A percentile compares a stretch with the other conserved stretches of the same genome.
phyloP scores from a whole-genome alignment of 2,329 filamentous ascomycete species.

The Aspergillus fijiensis region DNA sequence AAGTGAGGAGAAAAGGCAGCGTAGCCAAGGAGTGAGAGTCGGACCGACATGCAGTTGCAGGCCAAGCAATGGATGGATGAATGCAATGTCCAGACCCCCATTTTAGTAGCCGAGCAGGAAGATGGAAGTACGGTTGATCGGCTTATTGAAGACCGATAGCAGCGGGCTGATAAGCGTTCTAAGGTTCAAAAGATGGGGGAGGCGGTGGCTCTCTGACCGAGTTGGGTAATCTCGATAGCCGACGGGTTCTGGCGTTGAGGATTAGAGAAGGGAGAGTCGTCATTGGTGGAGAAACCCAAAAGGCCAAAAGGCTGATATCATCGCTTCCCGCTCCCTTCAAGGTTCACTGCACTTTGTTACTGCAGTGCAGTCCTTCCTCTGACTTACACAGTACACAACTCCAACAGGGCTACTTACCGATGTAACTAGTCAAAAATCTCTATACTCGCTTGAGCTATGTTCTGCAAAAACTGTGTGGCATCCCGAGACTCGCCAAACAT shows the following conservation, averaged over 20 bases:
- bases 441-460: neutral
- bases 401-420: neutral
- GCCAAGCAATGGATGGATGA: neutral
- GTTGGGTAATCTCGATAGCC: slow-evolving; percentile 27
- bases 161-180: neutral
- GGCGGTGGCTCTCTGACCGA: slow-evolving; percentile 17
- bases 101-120: neutral
- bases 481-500: neutral
- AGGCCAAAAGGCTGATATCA: neutral
- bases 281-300: slow-evolving; percentile 27
- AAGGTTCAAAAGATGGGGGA: slow-evolving; percentile 17
- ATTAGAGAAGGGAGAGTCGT: slow-evolving; percentile 10
- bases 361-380: neutral
- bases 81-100: neutral
- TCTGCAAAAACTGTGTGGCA: neutral
- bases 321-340: neutral
- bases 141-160: slow-evolving; percentile 16
- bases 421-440: neutral
- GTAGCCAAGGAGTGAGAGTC: neutral
- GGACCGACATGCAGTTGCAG: neutral
- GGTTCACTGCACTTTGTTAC: neutral
- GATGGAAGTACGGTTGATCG: no score
- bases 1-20: neutral
- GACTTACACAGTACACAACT: neutral
- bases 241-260: slow-evolving; percentile 10